Conservation (phyloP, 768 basidiomycete genomes). For the Lactarius sp. region DNA sequence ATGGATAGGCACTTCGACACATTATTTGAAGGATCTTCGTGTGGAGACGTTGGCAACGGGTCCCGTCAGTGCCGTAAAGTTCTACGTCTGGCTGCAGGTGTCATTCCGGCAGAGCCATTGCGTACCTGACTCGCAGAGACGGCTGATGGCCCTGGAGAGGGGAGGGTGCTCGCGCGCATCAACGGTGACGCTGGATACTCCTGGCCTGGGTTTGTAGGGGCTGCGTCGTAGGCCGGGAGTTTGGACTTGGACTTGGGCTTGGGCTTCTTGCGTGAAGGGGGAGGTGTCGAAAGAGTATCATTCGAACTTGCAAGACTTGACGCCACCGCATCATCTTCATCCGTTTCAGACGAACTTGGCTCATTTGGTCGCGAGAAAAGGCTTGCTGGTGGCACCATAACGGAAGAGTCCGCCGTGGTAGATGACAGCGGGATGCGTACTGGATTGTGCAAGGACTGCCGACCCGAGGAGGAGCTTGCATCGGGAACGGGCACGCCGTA, state of each 20-base stretch:
- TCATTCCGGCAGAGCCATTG: conserved; percentile 22
- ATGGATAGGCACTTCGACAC: neutral
- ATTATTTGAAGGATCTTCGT: neutral
- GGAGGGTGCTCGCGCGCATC: neutral
- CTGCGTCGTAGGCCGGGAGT: conserved; percentile 21
- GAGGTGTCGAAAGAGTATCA: conserved; percentile 24
- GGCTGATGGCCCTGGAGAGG: conserved; percentile 10
- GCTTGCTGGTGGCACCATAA: conserved; percentile 21
- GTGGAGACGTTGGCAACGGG: neutral
- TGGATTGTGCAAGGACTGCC: conserved; percentile 6
- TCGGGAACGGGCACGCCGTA: conserved; percentile 19
- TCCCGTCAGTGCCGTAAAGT: conserved; percentile 8
- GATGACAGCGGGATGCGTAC: conserved; percentile 11
- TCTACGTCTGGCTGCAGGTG: conserved; percentile 18
- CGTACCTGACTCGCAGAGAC: neutral
- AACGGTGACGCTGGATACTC: conserved; percentile 22
- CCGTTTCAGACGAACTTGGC: conserved; percentile 21
- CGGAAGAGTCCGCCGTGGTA: conserved; percentile 15
- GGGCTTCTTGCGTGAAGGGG: conserved; percentile 16
- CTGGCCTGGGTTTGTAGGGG: conserved; percentile 4
- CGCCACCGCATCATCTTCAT: conserved; percentile 17
- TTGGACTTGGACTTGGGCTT: conserved; percentile 4
- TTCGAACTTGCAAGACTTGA: conserved; percentile 25
- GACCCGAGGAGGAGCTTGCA: conserved; percentile 17
- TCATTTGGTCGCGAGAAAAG: conserved; percentile 21